Conservation (phyloP, 441 rosid species). For the Melastoma candidum region DNA sequence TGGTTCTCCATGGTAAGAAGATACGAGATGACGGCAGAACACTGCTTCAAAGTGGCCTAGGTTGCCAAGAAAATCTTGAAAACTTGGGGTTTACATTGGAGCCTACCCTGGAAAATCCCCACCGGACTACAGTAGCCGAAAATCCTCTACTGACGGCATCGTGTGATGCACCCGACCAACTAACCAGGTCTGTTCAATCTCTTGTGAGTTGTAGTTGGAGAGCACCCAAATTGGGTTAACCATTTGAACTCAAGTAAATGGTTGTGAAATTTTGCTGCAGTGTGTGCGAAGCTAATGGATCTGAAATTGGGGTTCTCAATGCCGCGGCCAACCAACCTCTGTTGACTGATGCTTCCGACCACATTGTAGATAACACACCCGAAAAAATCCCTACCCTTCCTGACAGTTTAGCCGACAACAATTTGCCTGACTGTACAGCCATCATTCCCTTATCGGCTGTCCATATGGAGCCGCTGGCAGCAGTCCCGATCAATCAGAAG, state of each 20-base stretch:
- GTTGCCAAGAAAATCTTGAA: slow-evolving; percentile 5
- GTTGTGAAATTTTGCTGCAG: slow-evolving; percentile 29
- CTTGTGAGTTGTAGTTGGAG: neutral
- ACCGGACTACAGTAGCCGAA: slow-evolving; percentile 25
- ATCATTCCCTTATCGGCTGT: slow-evolving; percentile 12
- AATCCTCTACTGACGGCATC: slow-evolving; percentile 24
- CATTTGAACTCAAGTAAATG: too few relatives aligned
- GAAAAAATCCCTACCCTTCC: slow-evolving; percentile 26
- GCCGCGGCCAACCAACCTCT: slow-evolving; percentile 23
- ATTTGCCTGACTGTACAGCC: slow-evolving; percentile 35
- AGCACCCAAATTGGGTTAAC: neutral
- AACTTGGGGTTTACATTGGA: slow-evolving; percentile 53
- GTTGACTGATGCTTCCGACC: slow-evolving; percentile 19
- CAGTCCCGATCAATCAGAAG: slow-evolving; percentile 5
- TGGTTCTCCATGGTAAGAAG: slow-evolving; percentile 54
- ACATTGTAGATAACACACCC: slow-evolving; percentile 25
- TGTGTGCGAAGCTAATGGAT: slow-evolving; percentile 30
- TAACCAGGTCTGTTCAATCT: slow-evolving; percentile 18
- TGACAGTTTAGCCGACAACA: slow-evolving; percentile 28
- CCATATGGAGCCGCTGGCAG: slow-evolving; percentile 2
- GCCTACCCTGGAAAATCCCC: slow-evolving; percentile 28
- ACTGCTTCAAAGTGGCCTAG: slow-evolving; percentile 32
- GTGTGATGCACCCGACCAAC: slow-evolving; percentile 7
- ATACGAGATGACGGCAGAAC: slow-evolving; percentile 53
- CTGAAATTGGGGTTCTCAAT: slow-evolving; percentile 31